A percentile compares a stretch with the other conserved stretches of the same genome.
Conservation (phyloP, 805 yeast genomes). For the Wickerhamomyces bisporus region DNA sequence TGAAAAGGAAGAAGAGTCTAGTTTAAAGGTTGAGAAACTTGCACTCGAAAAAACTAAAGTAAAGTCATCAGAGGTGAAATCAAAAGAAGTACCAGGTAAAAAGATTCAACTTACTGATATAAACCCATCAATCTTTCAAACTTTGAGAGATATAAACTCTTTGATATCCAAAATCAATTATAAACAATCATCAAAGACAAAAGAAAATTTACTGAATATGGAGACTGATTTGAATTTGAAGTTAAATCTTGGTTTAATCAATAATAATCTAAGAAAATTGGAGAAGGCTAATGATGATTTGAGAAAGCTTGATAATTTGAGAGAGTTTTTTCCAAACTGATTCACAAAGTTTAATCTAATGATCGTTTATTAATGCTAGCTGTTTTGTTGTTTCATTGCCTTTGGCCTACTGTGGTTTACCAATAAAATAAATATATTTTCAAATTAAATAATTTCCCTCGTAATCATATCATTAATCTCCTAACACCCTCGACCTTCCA, state of each 20-base stretch:
- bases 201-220: conserved; percentile 12
- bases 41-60: too few species aligned
- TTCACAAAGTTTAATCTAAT: too few species aligned
- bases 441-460: too few species aligned
- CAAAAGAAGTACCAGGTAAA: neutral
- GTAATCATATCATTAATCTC: conserved; percentile 49
- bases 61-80: too few species aligned
- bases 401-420: too few species aligned
- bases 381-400: too few species aligned
- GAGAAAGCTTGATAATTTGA: neutral
- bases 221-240: conserved; percentile 21
- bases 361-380: too few species aligned
- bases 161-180: conserved; percentile 19
- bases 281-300: conserved; percentile 3
- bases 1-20: too few species aligned
- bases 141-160: conserved; percentile 15
- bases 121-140: neutral
- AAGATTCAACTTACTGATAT: neutral
- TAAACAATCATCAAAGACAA: conserved; percentile 12
- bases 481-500: conserved; percentile 79
- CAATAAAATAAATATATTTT: too few species aligned
- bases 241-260: conserved; percentile 12
- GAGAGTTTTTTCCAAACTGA: too few species aligned
- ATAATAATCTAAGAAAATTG: conserved; percentile 10
- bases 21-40: too few species aligned